Evolutionary conservation across 768 basidiomycete species (phyloP), one percentile per base, ranked within the genome.

Genomic region (Lactarius sp.): DNA sequence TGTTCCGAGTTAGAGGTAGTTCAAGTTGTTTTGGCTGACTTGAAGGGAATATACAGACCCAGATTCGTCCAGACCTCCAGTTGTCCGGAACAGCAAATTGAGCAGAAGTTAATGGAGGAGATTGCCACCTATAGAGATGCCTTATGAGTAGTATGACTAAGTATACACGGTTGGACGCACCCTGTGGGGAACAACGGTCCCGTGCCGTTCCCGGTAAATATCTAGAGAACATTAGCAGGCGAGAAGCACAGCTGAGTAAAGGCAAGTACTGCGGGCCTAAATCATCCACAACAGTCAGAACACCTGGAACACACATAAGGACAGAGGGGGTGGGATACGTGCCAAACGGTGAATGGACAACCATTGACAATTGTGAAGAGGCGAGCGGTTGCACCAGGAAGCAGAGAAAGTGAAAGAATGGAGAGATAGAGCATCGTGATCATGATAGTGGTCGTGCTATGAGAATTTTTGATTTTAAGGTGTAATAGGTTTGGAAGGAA

Each of bases 11-110:
- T 22, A 34, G 46, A 13, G 13, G 14, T n/a, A 31, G 33, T 31
- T 22, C 0, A n/a, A 27, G 27, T 27, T 27, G 27, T 27, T 27
- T 27, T 27, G 27, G 27, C 27, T 27, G 27, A 16, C 34, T 33
- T 4, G 18, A 16, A 14, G 50, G 8, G 52, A 20, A 20, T 9
- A n/a, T 22, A 47, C 62, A 14, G 31, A 71, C 70, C 70, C 70
- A 71, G 10, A 71, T 71, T 18, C 70, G 63, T 2, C 70, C 70
- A 9, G 70, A 54, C 20, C 34, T 69, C 70, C 70, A 71, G 49
- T 71, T 69, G 27, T 70, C 68, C 1, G 70, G 70, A 4, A 70
- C 70, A 8, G 34, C 27, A 44, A 71, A 71, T 3, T 60, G 60
- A 22, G 49, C 39, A n/a, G 65, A 63, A 5, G 65, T 64, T 6